These are phyloP conservation scores for Sporopachydermia cereana DNA, from an alignment of 1,139 yeast species.

Conservation along the genomic window DNA sequence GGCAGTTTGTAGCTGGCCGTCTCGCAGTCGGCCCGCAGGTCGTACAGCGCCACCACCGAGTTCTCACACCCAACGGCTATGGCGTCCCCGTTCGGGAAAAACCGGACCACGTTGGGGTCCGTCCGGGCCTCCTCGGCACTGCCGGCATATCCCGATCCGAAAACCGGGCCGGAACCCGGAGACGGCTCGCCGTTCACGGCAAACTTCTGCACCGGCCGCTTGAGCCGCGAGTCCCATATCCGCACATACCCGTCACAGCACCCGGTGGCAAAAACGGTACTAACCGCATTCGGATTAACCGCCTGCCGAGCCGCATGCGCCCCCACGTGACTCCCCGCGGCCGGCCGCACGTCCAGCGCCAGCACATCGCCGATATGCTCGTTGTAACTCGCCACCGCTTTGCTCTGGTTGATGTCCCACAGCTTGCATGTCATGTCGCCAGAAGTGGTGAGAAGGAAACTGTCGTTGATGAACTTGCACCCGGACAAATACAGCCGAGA, in stretches of 20 bases:
- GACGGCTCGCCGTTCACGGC: constrained; percentile 14
- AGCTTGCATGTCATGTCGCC: constrained; percentile 75
- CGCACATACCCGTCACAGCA: constrained; percentile 64
- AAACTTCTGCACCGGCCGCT: constrained; percentile 46
- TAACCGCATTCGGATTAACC: constrained; percentile 13
- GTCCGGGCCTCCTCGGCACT: constrained; percentile 38
- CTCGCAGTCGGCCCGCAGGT: constrained; percentile 67
- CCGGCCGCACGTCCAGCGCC: constrained; percentile 31
- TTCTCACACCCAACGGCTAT: constrained; percentile 72
- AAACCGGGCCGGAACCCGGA: too few relatives aligned
- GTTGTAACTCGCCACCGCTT: constrained; percentile 41
- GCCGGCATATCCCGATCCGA: too few relatives aligned
- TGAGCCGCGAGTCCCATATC: constrained; percentile 58
- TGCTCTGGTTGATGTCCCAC: constrained; percentile 69
- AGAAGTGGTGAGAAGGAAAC: constrained; percentile 54
- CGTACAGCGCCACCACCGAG: constrained; percentile 61
- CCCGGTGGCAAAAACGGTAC: constrained; percentile 48
- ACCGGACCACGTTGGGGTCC: constrained; percentile 56
- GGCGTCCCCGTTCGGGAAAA: constrained; percentile 58
- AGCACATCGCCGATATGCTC: constrained; percentile 81
- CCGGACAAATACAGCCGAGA: constrained; percentile 79
- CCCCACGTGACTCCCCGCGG: too few relatives aligned
- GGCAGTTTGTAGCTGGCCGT: constrained; percentile 41
- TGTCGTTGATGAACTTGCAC: constrained; percentile 49
- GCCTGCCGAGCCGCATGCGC: constrained; percentile 17